Evolutionary conservation across 2,329 filamentous ascomycete species (phyloP).

Genomic region (Fusarium luffae): DNA sequence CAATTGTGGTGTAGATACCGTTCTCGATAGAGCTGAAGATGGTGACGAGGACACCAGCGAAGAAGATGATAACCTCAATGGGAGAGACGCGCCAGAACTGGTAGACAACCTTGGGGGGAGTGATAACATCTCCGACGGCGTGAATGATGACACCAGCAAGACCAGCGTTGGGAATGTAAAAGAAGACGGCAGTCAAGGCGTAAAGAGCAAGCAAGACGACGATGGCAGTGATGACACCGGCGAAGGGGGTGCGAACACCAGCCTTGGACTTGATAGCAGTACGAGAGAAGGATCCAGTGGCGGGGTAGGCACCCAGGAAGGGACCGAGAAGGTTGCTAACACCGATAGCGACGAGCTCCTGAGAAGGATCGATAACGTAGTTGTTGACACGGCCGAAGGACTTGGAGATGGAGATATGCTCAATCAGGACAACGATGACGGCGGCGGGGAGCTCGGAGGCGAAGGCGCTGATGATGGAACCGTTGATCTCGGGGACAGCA

Average conservation of each 20-base stretch:
- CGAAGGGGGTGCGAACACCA: slow-evolving; percentile 86
- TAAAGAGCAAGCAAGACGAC: slow-evolving; percentile 88
- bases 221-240: slow-evolving; percentile 84
- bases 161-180: slow-evolving; percentile 82
- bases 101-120: slow-evolving; percentile 83
- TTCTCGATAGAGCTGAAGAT: slow-evolving; percentile 85
- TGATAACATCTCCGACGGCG: slow-evolving; percentile 87
- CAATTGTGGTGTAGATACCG: slow-evolving; percentile 85
- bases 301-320: slow-evolving; percentile 85
- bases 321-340: slow-evolving; percentile 79
- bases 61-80: slow-evolving; percentile 85
- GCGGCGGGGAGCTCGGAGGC: slow-evolving; percentile 74
- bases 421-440: slow-evolving; percentile 81
- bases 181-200: slow-evolving; percentile 84
- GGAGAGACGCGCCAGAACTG: slow-evolving; percentile 90
- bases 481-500: slow-evolving; percentile 71
- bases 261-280: slow-evolving; percentile 96
- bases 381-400: slow-evolving; percentile 85
- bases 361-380: slow-evolving; percentile 82
- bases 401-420: slow-evolving; percentile 86
- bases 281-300: slow-evolving; percentile 89
- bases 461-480: slow-evolving; percentile 70
- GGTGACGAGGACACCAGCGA: slow-evolving; percentile 84
- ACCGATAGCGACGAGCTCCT: slow-evolving; percentile 82
- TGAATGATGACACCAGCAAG: slow-evolving; percentile 90